Evolutionary conservation across 164 flowering plant species (phyloP), one percentile per base, ranked within the genome.

Genomic region (Protea cynaroides): DNA sequence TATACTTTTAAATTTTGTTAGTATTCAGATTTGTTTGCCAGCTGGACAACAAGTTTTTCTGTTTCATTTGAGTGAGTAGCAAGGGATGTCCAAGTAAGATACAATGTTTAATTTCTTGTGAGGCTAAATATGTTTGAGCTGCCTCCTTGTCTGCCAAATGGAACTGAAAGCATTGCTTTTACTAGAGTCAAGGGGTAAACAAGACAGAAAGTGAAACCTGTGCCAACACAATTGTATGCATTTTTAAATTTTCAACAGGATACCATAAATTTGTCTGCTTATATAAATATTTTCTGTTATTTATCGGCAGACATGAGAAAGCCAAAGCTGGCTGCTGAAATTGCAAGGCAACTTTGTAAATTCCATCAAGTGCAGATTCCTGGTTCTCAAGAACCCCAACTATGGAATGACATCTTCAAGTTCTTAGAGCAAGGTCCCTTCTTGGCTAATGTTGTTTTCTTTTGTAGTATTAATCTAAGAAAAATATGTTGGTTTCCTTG

Each of bases 341-440:
- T 91, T 69, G 97, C 97, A 53, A 85, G 82, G 75, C 86, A 91
- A 72, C 92, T 94, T 56, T 72, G 65, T 44, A 84, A 43, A 52
- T 94, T 94, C 70, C 99, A 94, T 70, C 73, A 88, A 78, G 96
- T 89, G 67, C 82, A 83, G 56, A 75, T 94, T 57, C 99, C 96
- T 18, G 96, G 92, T 65, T 87, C 88, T 64, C 89, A 79, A 72
- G 96, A 89, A 71, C 96, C 99, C 60, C 97, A 91, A 68, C 71
- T 94, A 25, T 94, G 99, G 99, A 74, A 69, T 75, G 97, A 89
- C 69, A 75, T 91, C 62, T 71, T 66, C 69, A 91, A 86, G 69
- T 91, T 94, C 73, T 77, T 81, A 54, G 85, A 81, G 44, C 84
- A 75, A 84, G 99, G 99, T 91, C 19, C 54, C 10, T 50, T 58